Base-by-base conservation (phyloP, 2,329 filamentous ascomycete genomes). In the Colletotrichum camelliae region DNA sequence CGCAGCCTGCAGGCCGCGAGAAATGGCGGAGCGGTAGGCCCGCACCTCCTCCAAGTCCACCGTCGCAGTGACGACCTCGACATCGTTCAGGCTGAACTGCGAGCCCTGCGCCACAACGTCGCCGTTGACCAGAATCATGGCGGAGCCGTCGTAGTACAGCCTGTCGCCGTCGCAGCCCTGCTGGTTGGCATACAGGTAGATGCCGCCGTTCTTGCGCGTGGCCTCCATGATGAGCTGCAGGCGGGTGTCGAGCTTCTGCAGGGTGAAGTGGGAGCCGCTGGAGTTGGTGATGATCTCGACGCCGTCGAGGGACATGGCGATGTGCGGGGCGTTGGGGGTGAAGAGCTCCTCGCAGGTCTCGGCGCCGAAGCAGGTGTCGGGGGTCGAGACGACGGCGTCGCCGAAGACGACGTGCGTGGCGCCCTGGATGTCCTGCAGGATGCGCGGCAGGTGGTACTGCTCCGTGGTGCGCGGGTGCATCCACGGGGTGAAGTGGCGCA, bases 201-300 rank as follows among this genome's bases (percentile, higher is more conserved):
- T 77, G 15, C 85, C 85, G 13, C 86, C 85, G 33, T 78, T 81
- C 79, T 86, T 87, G 6, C 84, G 80, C 0, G 93, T 94, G 4
- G 92, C 93, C 79, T 95, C 91, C 16, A 86, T 86, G 75, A 95
- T 95, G 16, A 95, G 85, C 29, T 90, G 86, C 33, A 95, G 85
- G 16, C 92, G 87, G 0, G 86, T 89, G 78, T 94, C 87, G 2
- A 95, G 88, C 81, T 96, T 96, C 15, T 91, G 87, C 21, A 84
- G 77, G 21, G 78, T 79, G 80, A 92, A 91, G 81, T 96, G 94
- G 15, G 88, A 92, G 8, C 92, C 94, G 69, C 89, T 92, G 4
- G 89, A 91, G 82, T 96, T 96, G 10, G 91, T 91, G 77, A 94
- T 89, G 70, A 95, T 92, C 80, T 95, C 94, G 7, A 92, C 91